These are phyloP conservation scores for Zygoascus biomembranicola DNA, from an alignment of 805 yeast species.

Conservation along the genomic window DNA sequence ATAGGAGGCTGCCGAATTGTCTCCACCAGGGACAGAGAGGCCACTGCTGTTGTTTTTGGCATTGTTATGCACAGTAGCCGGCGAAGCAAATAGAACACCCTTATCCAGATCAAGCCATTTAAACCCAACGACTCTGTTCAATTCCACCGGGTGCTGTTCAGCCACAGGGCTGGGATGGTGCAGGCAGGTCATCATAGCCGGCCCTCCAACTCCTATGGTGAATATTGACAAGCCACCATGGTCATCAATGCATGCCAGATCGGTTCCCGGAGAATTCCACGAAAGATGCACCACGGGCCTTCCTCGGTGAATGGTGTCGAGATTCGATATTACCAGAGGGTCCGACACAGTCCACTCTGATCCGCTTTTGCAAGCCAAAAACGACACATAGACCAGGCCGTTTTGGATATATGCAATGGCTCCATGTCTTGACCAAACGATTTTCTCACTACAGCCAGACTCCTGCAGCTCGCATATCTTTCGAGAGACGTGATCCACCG, in stretches of 20 bases:
- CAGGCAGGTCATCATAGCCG: slow-evolving; percentile 17
- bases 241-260: slow-evolving; percentile 70
- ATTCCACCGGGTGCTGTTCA: slow-evolving; percentile 9
- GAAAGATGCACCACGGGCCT: slow-evolving; percentile 17
- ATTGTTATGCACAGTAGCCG: slow-evolving; percentile 36
- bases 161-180: slow-evolving; percentile 9
- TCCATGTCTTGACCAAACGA: slow-evolving; percentile 81
- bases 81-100: slow-evolving; percentile 49
- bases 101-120: slow-evolving; percentile 74
- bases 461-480: not conserved
- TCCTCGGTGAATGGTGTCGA: slow-evolving; percentile 13
- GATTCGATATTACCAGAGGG: slow-evolving; percentile 34
- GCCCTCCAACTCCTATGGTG: slow-evolving; percentile 23
- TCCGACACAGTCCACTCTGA: slow-evolving; percentile 64
- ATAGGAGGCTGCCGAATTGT: slow-evolving; percentile 31
- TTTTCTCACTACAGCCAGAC: slow-evolving; percentile 13
- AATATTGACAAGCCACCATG: slow-evolving; percentile 19
- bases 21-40: slow-evolving; percentile 8
- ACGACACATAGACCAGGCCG: slow-evolving; percentile 45
- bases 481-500: not conserved
- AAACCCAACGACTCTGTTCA: slow-evolving; percentile 35
- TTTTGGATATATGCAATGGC: slow-evolving; percentile 58
- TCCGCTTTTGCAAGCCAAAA: slow-evolving; percentile 69
- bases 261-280: slow-evolving; percentile 78
- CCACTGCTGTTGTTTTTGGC: slow-evolving; percentile 1